phyloP scores from a whole-genome alignment of 306 rosid species.

The Vicia faba region DNA sequence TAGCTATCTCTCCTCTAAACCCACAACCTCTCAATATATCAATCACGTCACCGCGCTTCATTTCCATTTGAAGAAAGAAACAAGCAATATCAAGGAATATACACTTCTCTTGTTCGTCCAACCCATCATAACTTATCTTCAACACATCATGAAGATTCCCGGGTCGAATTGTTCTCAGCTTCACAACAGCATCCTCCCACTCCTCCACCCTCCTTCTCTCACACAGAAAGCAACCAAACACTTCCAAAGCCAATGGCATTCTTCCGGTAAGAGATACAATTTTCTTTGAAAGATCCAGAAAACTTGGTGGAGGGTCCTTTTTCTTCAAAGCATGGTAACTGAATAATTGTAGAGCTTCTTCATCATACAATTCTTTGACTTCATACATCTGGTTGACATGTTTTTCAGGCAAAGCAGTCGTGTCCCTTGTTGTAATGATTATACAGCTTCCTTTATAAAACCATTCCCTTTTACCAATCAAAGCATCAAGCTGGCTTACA shows the following conservation, averaged over 20 bases:
- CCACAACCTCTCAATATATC: constrained; percentile 65
- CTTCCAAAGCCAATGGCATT: constrained; percentile 74
- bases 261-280: constrained; percentile 59
- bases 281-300: constrained; percentile 38
- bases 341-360: constrained; percentile 54
- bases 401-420: constrained; percentile 21
- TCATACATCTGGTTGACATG: constrained; percentile 39
- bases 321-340: constrained; percentile 59
- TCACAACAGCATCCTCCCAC: constrained; percentile 55
- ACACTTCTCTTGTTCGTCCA: constrained; percentile 53
- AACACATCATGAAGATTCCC: constrained; percentile 57
- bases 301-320: constrained; percentile 37
- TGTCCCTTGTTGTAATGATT: constrained; percentile 61
- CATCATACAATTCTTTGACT: constrained; percentile 44
- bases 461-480: constrained; percentile 49
- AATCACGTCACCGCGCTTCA: constrained; percentile 50
- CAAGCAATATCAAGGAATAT: constrained; percentile 68
- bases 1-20: constrained; percentile 50
- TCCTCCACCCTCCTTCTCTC: constrained; percentile 48
- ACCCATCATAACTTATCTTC: constrained; percentile 55
- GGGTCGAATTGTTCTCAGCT: constrained; percentile 46
- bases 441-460: constrained; percentile 59
- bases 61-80: constrained; percentile 48
- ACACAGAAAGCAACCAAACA: constrained; percentile 58
- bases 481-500: constrained; percentile 43